Percentiles rank a stretch among this genome's conserved stretches.
These are phyloP conservation scores for Peribolospora baueri DNA, from an alignment of 768 basidiomycete species.

Conservation along the genomic window DNA sequence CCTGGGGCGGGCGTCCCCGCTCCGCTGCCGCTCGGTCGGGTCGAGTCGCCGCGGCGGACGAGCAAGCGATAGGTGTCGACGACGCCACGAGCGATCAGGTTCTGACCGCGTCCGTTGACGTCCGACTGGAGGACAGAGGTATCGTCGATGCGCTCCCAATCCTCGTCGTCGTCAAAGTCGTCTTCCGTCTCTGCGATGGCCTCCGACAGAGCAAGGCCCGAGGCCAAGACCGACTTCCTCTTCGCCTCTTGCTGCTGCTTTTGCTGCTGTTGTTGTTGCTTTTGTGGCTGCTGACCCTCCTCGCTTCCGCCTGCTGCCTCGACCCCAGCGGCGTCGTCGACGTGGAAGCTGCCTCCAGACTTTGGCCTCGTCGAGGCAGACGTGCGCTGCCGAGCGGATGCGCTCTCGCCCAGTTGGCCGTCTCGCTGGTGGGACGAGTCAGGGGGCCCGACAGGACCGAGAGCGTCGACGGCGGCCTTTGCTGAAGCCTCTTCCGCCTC, in stretches of 20 bases:
- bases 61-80: constrained; percentile 57
- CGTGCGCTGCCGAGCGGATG: no score
- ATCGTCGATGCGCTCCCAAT: background rate
- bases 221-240: constrained; percentile 50
- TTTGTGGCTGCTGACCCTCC: no score
- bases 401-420: no score
- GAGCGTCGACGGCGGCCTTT: constrained; percentile 1
- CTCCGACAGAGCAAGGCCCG: constrained; percentile 35
- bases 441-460: background rate
- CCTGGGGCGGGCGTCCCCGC: no score
- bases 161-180: constrained; percentile 6
- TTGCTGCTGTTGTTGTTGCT: background rate
- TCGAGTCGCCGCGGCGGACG: constrained; percentile 5
- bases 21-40: background rate
- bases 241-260: background rate
- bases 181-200: constrained; percentile 27
- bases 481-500: constrained; percentile 4
- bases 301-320: no score
- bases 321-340: background rate
- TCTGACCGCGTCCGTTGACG: constrained; percentile 22
- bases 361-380: background rate
- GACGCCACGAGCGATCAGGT: constrained; percentile 70
- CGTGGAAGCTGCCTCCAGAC: background rate
- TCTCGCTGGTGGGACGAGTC: no score
- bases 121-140: background rate